A percentile compares a stretch with the other conserved stretches of the same genome.
phyloP scores from a whole-genome alignment of 2,329 filamentous ascomycete genomes.

The Cytospora leucostoma region DNA sequence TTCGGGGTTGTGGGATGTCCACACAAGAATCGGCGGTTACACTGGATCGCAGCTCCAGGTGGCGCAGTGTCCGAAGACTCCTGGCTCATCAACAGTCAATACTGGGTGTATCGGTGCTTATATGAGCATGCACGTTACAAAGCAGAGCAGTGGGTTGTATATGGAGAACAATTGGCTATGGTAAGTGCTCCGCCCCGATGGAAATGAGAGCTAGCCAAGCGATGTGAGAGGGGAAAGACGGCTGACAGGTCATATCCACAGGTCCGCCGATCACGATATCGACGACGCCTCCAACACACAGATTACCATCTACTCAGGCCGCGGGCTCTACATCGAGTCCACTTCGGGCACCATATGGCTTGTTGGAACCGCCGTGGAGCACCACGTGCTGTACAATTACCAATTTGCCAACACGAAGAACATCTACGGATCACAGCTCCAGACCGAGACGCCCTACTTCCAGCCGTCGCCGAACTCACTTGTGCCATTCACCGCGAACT shows the following conservation, averaged over 20 bases:
- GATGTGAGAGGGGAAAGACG: neutral
- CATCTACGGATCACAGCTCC: slow-evolving; percentile 64
- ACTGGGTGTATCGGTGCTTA: slow-evolving; percentile 40
- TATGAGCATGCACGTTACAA: slow-evolving; percentile 46
- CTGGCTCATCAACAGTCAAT: slow-evolving; percentile 35
- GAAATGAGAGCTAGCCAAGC: too few relatives aligned
- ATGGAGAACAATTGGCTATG: slow-evolving; percentile 53
- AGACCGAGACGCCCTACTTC: slow-evolving; percentile 72
- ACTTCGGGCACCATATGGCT: slow-evolving; percentile 56
- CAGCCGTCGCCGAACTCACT: slow-evolving; percentile 64
- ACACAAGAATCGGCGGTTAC: slow-evolving; percentile 72
- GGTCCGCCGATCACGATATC: slow-evolving; percentile 38
- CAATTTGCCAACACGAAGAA: slow-evolving; percentile 62
- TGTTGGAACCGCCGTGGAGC: slow-evolving; percentile 65
- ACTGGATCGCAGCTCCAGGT: slow-evolving; percentile 68
- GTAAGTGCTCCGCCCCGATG: slow-evolving; percentile 32
- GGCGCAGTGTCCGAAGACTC: slow-evolving; percentile 63
- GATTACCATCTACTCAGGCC: slow-evolving; percentile 53
- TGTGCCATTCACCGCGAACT: slow-evolving; percentile 52
- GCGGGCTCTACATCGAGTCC: slow-evolving; percentile 52
- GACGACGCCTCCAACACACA: slow-evolving; percentile 44
- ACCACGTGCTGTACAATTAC: slow-evolving; percentile 68
- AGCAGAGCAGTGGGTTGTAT: slow-evolving; percentile 39
- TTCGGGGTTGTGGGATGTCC: slow-evolving; percentile 70
- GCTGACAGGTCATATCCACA: slow-evolving; percentile 19